These are phyloP conservation scores for Baeospora myosura DNA, from an alignment of 1,284 basidiomycete genomes.

Conservation along the genomic window DNA sequence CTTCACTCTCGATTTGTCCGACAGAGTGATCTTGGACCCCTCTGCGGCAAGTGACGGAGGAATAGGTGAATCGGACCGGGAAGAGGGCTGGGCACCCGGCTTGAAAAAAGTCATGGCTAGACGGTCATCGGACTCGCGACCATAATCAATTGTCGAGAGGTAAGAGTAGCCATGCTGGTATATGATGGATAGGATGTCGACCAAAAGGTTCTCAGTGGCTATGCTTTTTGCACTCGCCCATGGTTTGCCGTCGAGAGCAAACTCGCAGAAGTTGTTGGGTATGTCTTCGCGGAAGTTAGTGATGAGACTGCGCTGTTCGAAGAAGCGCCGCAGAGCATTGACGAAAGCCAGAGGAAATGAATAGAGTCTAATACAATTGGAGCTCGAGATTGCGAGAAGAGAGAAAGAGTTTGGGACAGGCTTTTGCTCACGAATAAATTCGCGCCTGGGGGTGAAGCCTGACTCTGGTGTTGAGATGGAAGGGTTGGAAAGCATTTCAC, in stretches of 20 bases:
- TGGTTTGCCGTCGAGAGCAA: conserved; percentile 58
- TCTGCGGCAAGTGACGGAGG: conserved; percentile 24
- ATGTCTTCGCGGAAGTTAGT: conserved; percentile 44
- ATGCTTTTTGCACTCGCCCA: conserved; percentile 63
- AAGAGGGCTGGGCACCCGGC: conserved; percentile 24
- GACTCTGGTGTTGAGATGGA: conserved; percentile 26
- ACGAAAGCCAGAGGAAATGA: conserved; percentile 53
- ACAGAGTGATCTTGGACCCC: conserved; percentile 29
- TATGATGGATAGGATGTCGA: conserved; percentile 57
- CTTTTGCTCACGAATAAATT: conserved; percentile 54
- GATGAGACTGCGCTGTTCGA: conserved; percentile 42
- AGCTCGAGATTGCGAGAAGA: conserved; percentile 57
- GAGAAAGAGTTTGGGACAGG: conserved; percentile 53
- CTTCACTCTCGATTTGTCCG: conserved; percentile 27
- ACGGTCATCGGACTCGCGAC: conserved; percentile 66
- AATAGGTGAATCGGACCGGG: conserved; percentile 25
- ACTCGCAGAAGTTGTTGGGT: conserved; percentile 56
- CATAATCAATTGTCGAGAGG: conserved; percentile 68
- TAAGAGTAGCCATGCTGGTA: conserved; percentile 57
- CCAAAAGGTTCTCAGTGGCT: conserved; percentile 57
- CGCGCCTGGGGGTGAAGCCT: conserved; percentile 57
- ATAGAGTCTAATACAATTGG: conserved; percentile 59
- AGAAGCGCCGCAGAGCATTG: conserved; percentile 42
- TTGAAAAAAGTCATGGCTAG: conserved; percentile 62
- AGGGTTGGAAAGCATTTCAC: conserved; percentile 9